A percentile compares a stretch with the other conserved stretches of the same genome.
Evolutionary conservation across 805 yeast species (phyloP).

Genomic region (Wickerhamia fluorescens): DNA sequence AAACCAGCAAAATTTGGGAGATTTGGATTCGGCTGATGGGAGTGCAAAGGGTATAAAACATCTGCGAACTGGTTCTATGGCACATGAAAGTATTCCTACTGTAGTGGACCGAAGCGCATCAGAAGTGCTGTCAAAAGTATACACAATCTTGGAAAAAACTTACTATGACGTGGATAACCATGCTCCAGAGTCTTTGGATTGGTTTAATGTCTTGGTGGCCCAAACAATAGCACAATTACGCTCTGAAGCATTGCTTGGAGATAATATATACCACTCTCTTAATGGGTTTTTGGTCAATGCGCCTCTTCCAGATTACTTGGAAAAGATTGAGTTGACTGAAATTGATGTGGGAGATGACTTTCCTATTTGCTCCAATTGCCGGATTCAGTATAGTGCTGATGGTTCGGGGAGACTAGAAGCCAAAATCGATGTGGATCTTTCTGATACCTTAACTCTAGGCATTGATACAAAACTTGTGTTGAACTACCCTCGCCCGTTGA

Average conservation of each 20-base stretch:
- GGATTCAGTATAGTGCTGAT: conserved; percentile 58
- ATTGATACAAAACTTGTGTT: conserved; percentile 72
- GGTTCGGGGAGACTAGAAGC: conserved; percentile 61
- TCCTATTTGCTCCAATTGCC: conserved; percentile 91
- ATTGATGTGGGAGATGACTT: conserved; percentile 91
- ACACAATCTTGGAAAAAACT: conserved; percentile 75
- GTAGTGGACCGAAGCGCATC: too few species aligned
- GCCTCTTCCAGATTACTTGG: conserved; percentile 74
- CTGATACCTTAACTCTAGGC: conserved; percentile 81
- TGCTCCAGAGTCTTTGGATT: conserved; percentile 84
- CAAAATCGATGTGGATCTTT: conserved; percentile 81
- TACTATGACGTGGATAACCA: conserved; percentile 87
- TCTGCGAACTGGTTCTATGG: conserved; percentile 4
- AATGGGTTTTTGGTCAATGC: conserved; percentile 57
- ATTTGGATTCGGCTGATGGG: conserved; percentile 1
- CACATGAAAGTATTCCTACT: neutral
- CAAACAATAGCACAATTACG: conserved; percentile 84
- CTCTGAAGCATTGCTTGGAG: conserved; percentile 78
- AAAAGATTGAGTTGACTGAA: conserved; percentile 71
- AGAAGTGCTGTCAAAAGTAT: conserved; percentile 12
- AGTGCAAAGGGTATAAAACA: too few species aligned
- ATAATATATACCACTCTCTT: conserved; percentile 76
- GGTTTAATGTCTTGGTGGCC: conserved; percentile 94
- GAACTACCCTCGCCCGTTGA: conserved; percentile 75
- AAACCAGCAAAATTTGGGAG: conserved; percentile 5